phyloP scores from a whole-genome alignment of 768 basidiomycete genomes.

The Tulasnella sp. region DNA sequence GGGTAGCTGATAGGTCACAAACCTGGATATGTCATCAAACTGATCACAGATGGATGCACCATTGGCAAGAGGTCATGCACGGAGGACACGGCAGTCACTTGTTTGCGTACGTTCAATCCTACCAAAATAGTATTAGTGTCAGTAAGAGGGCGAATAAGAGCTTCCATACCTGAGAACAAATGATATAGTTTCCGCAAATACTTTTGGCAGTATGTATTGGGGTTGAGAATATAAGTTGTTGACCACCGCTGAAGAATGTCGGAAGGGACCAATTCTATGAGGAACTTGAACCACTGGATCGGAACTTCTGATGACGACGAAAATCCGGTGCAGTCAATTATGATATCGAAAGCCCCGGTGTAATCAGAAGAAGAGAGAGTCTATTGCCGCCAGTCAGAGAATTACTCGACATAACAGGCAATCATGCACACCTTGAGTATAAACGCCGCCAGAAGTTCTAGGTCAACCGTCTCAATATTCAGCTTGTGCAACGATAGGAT shows the following conservation, averaged over 20 bases:
- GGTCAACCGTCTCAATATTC: conserved; percentile 70
- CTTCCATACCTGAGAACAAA: conserved; percentile 44
- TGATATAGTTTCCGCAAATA: conserved; percentile 74
- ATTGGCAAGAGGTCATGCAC: conserved; percentile 51
- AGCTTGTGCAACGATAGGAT: conserved; percentile 59
- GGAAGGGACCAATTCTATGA: conserved; percentile 61
- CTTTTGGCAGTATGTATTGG: conserved; percentile 60
- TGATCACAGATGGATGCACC: conserved; percentile 43
- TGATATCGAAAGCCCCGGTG: conserved; percentile 48
- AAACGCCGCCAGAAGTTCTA: conserved; percentile 69
- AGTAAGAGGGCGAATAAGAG: neutral
- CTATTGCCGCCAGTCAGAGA: conserved; percentile 15
- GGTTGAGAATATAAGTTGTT: conserved; percentile 60
- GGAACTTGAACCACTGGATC: conserved; percentile 70
- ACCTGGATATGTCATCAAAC: conserved; percentile 51
- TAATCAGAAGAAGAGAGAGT: conserved; percentile 7
- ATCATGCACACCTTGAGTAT: conserved; percentile 54
- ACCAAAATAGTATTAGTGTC: neutral
- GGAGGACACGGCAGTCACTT: conserved; percentile 56
- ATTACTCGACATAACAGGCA: conserved; percentile 20
- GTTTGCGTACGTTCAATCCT: conserved; percentile 36
- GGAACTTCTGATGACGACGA: conserved; percentile 69
- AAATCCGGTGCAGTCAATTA: conserved; percentile 78
- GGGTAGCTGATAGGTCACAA: neutral
- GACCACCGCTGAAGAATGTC: conserved; percentile 59